Base-by-base conservation (phyloP, 768 basidiomycete species). In the Mrakia blollopis region DNA sequence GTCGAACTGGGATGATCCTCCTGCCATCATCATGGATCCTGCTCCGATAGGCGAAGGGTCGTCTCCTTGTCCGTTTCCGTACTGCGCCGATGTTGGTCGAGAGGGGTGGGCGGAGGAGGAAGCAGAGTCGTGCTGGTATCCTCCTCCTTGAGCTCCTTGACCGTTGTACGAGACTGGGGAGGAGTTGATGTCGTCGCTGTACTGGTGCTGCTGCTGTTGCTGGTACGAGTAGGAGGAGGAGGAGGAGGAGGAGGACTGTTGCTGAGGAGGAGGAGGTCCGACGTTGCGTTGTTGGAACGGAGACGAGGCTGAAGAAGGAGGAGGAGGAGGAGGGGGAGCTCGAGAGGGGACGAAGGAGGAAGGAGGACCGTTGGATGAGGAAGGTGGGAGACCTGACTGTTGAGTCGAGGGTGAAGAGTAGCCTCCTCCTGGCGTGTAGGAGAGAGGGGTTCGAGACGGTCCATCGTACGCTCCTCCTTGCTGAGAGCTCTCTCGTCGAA, bases 261-360 rank as follows among this genome's bases (percentile, higher is more conserved):
- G 65, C 39, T 68, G 54, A 1, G 10, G 52, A 35, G 54, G 71
- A 72, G 71, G 71, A 54, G 71, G 71, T 16, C 35, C n/a, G 35
- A 25, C 30, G 25, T 0, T 21, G 54, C 71, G 71, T 30, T 57
- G 41, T 44, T 63, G 39, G 54, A 44, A 65, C 61, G 61, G 73
- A 8, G 73, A 74, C n/a, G 63, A 62, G 52, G 23, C 23, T 3
- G 63, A 63, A 7, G 21, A 28, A n/a, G 69, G 32, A 13, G 39
- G 52, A 11, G 73, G 73, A 41, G 73, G 73, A 60, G 73, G 52
- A 14, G 73, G 73, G 1, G 73, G 73, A 13, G 73, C 73, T 65
- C 73, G 13, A 0, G 73, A 62, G 2, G 73, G 73, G 0, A 74
- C 61, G 39, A 74, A 74, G n/a, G 73, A 62, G 44, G 73, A 74